Base-by-base conservation (phyloP, 805 yeast genomes). In the Zygoascus bituminiphila region DNA sequence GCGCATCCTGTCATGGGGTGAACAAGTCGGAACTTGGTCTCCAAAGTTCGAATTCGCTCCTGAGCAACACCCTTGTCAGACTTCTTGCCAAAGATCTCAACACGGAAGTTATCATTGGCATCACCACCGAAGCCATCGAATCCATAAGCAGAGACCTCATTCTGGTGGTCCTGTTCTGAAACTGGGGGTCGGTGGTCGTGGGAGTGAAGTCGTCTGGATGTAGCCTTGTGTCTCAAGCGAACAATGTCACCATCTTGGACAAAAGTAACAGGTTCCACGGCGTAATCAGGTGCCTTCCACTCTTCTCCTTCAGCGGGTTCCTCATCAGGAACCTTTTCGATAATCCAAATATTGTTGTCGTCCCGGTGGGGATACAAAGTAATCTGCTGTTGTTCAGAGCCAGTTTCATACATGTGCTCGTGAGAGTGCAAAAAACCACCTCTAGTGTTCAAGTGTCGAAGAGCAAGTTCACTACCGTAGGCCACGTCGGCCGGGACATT, bases 291-390 rank as follows among this genome's bases (percentile, higher is more conserved):
- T 21, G 63, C 65, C 2, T 60, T 57, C 49, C 52, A 37, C 17
- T 55, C 52, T 48, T 52, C 53, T 43, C 55, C 56, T 12, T 56
- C 63, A 25, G 50, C 45, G 43, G 57, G 56, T 15, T 36, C 39
- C 17, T 5, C 39, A 6, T 41, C 31, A 33, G 63, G 57, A 49
- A 62, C 64, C 49, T 62, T 64, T 60, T 84, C 89, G 41, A 89
- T 62, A 21, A 77, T 68, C 91, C 95, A 93, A 51, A 79, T 76
- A 62, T 86, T 88, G 64, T 82, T 79, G 46, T 74, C 68, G 64
- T 93, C 98, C 62, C 87, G 87, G 66, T 81, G 88, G 17, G 89
- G 86, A 64, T 93, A 93, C 5, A 93, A 86, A 23, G 98, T 93
- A 44, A 93, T 75, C 67, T 93, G 99, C 65, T 89, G 95, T 59